Evolutionary conservation across 306 rosid species (phyloP).

Genomic region (Acacia acuminata): DNA sequence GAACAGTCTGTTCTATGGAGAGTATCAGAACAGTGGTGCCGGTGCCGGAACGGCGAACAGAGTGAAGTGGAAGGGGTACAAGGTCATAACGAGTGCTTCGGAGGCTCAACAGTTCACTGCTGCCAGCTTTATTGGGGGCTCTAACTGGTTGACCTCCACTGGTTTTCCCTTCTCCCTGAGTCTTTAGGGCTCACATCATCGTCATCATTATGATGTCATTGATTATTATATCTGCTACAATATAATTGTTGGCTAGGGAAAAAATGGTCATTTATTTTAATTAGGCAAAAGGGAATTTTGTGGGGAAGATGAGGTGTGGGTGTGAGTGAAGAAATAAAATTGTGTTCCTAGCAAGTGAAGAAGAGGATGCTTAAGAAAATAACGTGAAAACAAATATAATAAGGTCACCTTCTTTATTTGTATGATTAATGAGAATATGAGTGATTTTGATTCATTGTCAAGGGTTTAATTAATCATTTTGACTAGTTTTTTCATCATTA

Average conservation of each 20-base stretch:
- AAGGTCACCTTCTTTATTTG: neutral
- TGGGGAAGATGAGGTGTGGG: neutral
- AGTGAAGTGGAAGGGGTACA: slow-evolving; percentile 68
- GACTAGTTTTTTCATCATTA: neutral
- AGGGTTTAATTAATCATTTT: neutral
- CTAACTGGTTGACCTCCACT: slow-evolving; percentile 59
- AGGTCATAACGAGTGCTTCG: slow-evolving; percentile 50
- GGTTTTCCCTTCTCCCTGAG: slow-evolving; percentile 63
- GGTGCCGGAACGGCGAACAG: slow-evolving; percentile 59
- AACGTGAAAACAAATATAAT: neutral
- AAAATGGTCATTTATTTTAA: neutral
- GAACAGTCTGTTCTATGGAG: slow-evolving; percentile 51
- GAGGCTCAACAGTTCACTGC: slow-evolving; percentile 61
- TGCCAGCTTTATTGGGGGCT: slow-evolving; percentile 50
- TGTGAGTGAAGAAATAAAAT: neutral
- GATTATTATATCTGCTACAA: neutral
- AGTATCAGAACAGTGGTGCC: slow-evolving; percentile 58
- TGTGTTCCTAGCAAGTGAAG: neutral
- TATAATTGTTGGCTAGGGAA: neutral
- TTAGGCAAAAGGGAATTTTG: neutral
- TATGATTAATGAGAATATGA: neutral
- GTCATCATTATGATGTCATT: neutral
- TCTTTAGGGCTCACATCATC: slow-evolving; percentile 30
- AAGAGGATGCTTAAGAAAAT: neutral
- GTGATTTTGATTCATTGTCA: neutral